Evolutionary conservation across 2,329 filamentous ascomycete genomes (phyloP).

Genomic region (Sporothrix curviconia): DNA sequence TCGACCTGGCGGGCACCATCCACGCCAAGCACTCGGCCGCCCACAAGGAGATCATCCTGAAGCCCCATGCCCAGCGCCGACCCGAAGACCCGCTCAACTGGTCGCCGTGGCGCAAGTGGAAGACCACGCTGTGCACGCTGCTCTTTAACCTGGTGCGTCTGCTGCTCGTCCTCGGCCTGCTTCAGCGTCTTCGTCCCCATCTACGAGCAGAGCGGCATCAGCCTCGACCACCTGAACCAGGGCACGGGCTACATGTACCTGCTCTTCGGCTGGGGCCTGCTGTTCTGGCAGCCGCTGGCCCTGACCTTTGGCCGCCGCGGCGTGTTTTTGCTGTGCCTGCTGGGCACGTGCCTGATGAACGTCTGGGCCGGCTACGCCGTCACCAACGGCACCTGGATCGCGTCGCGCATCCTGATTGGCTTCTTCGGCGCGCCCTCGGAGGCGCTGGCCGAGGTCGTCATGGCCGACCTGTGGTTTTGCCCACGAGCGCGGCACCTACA

Average conservation of each 20-base stretch:
- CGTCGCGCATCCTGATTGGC: constrained; percentile 37
- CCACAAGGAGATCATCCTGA: constrained; percentile 7
- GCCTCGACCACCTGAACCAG: constrained; percentile 38
- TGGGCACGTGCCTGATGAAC: constrained; percentile 27
- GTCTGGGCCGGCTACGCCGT: constrained; percentile 33
- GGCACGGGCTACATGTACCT: constrained; percentile 43
- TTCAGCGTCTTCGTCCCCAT: constrained; percentile 46
- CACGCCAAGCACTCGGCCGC: neutral
- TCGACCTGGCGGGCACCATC: constrained; percentile 2
- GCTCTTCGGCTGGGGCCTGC: constrained; percentile 36
- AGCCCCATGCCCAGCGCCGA: constrained; percentile 4
- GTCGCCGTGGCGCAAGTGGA: constrained; percentile 25
- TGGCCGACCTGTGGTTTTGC: constrained; percentile 18
- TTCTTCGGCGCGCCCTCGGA: constrained; percentile 40
- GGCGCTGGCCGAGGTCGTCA: constrained; percentile 35
- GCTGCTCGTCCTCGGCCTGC: constrained; percentile 34
- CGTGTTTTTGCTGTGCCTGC: constrained; percentile 22
- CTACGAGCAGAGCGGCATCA: constrained; percentile 38
- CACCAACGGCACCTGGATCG: constrained; percentile 37
- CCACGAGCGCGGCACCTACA: constrained; percentile 29
- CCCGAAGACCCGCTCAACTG: constrained; percentile 24
- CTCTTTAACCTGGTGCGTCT: constrained; percentile 6
- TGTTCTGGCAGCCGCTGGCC: constrained; percentile 43
- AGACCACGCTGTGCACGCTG: neutral
- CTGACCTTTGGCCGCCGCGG: constrained; percentile 34